Percentiles rank a stretch among this genome's conserved stretches.
Conservation (phyloP, 148 eudicot species). For the Polygonum maritimum region DNA sequence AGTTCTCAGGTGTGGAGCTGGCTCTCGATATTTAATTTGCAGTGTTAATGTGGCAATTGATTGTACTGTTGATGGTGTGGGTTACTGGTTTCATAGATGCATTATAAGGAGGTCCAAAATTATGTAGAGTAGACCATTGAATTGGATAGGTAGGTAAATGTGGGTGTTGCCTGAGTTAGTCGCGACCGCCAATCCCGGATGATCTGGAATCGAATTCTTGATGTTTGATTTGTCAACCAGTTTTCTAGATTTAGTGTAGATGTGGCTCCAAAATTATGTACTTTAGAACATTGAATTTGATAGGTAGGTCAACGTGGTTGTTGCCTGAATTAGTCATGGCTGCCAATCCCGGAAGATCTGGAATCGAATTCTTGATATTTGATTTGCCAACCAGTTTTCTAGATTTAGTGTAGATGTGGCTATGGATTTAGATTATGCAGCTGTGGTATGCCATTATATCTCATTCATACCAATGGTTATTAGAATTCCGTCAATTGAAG, state of each 20-base stretch:
- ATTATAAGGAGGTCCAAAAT: background rate
- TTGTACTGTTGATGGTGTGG: background rate
- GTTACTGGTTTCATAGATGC: background rate
- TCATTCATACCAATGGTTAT: background rate
- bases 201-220: no score
- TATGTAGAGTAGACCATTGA: background rate
- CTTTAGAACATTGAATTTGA: background rate
- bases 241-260: no score
- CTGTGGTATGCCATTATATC: background rate
- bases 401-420: no score
- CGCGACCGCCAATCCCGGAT: no score
- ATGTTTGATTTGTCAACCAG: no score
- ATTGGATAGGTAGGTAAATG: background rate
- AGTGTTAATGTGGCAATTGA: background rate
- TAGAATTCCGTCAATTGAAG: background rate
- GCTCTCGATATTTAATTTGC: background rate
- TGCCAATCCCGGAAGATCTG: background rate
- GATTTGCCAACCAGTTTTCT: no score
- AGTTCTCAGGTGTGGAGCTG: constrained; percentile 56
- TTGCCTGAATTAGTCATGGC: background rate
- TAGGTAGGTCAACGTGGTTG: background rate
- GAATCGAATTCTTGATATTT: no score
- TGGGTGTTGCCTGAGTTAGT: no score
- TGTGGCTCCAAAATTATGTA: no score
- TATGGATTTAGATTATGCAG: no score